These are phyloP conservation scores for Collybiopsis luxurians DNA, from an alignment of 768 basidiomycete genomes.

Conservation along the genomic window DNA sequence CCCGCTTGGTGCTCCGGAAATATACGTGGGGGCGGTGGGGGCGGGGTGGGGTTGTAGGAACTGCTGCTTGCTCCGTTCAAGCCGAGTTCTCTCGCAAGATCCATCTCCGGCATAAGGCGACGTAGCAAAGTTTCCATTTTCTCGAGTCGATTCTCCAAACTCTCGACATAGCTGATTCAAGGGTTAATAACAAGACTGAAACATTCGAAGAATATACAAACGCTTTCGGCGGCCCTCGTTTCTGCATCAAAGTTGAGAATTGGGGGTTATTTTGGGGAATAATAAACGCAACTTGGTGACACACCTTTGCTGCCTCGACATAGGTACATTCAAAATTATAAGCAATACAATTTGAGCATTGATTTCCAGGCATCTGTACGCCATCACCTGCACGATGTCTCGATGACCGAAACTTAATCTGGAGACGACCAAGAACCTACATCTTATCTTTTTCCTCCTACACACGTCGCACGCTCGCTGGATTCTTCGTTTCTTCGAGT, in stretches of 20 bases:
- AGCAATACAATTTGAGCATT: slow-evolving; percentile 66
- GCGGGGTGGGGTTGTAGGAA: slow-evolving; percentile 11
- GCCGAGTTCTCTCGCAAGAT: slow-evolving; percentile 57
- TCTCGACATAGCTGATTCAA: slow-evolving; percentile 50
- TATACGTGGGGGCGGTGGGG: not conserved
- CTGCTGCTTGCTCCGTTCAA: not conserved
- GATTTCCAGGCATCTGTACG: slow-evolving; percentile 61
- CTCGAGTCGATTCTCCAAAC: slow-evolving; percentile 55
- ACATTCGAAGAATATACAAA: slow-evolving; percentile 22
- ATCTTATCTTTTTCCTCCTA: slow-evolving; percentile 73
- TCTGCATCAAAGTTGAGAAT: slow-evolving; percentile 22
- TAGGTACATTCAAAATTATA: slow-evolving; percentile 68
- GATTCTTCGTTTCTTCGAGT: slow-evolving; percentile 63
- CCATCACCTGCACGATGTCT: slow-evolving; percentile 53
- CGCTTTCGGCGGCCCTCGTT: slow-evolving; percentile 65
- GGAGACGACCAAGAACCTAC: not conserved
- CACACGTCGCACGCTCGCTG: slow-evolving; percentile 84
- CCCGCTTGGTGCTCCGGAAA: not conserved
- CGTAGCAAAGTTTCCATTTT: slow-evolving; percentile 55
- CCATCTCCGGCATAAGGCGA: slow-evolving; percentile 57
- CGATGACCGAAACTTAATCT: not conserved
- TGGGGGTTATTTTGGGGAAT: too few species aligned
- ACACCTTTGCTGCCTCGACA: slow-evolving; percentile 64
- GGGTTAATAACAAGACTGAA: not conserved
- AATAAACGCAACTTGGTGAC: too few species aligned